phyloP scores from a whole-genome alignment of 352 stramenopile species.

The Pythium inflatum region DNA sequence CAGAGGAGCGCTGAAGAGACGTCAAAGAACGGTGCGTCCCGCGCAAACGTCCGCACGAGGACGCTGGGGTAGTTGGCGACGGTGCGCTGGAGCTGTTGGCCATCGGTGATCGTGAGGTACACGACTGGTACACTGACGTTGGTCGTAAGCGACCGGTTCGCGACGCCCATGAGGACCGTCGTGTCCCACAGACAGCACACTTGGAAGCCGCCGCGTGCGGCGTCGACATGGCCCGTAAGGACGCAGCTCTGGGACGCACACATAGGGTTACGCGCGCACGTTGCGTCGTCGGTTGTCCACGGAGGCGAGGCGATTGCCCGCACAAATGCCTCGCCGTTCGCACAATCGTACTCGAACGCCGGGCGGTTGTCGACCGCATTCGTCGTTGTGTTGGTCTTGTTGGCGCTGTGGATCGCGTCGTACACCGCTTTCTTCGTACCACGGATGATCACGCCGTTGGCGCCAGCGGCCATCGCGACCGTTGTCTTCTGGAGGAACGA shows the following conservation, averaged over 20 bases:
- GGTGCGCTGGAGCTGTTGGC: slow-evolving; percentile 46
- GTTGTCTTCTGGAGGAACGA: slow-evolving; percentile 72
- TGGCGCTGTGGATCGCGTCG: slow-evolving; percentile 46
- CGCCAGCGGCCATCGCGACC: slow-evolving; percentile 55
- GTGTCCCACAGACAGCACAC: slow-evolving; percentile 85
- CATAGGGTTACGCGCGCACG: slow-evolving; percentile 36
- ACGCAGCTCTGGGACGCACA: slow-evolving; percentile 68
- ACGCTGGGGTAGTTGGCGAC: slow-evolving; percentile 45
- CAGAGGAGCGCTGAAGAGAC: slow-evolving; percentile 66
- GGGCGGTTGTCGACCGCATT: slow-evolving; percentile 21
- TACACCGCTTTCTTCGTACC: slow-evolving; percentile 67
- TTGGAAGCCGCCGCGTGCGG: slow-evolving; percentile 39
- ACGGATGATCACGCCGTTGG: slow-evolving; percentile 57
- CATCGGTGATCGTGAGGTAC: slow-evolving; percentile 69
- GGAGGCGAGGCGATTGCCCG: slow-evolving; percentile 36
- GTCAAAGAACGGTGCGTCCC: slow-evolving; percentile 56
- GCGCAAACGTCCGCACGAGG: slow-evolving; percentile 51
- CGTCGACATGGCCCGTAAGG: slow-evolving; percentile 46
- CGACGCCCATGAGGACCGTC: slow-evolving; percentile 70
- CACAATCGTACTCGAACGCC: slow-evolving; percentile 76
- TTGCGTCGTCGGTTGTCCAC: slow-evolving; percentile 53
- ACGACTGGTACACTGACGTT: slow-evolving; percentile 67
- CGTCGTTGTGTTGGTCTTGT: slow-evolving; percentile 45
- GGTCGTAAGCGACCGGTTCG: slow-evolving; percentile 42
- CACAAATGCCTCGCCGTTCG: slow-evolving; percentile 60